phyloP scores from a whole-genome alignment of 345 rosid genomes.

The Hevea brasiliensis region DNA sequence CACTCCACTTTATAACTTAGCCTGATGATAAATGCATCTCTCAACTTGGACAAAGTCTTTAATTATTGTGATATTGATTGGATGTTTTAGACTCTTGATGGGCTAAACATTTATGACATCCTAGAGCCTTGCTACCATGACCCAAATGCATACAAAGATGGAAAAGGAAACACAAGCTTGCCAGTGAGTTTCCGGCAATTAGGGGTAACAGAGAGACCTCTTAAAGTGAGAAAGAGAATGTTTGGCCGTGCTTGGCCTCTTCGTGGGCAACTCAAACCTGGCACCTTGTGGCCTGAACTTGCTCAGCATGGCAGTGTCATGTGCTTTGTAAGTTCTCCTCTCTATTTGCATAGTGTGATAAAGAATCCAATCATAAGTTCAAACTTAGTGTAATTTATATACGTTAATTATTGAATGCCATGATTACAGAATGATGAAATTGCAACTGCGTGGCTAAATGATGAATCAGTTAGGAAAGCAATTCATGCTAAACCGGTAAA shows the following conservation, averaged over 20 bases:
- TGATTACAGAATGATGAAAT: slow-evolving; percentile 44
- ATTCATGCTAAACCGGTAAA: slow-evolving; percentile 53
- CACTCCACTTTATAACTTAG: not conserved
- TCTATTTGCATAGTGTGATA: too few species aligned
- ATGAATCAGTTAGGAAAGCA: slow-evolving; percentile 46
- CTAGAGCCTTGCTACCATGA: slow-evolving; percentile 52
- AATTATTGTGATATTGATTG: not conserved
- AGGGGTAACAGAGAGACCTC: slow-evolving; percentile 36
- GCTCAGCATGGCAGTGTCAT: slow-evolving; percentile 12
- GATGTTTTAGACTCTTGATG: slow-evolving; percentile 28
- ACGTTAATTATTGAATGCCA: too few species aligned
- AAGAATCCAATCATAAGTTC: too few species aligned
- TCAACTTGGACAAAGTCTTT: not conserved
- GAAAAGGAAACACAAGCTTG: slow-evolving; percentile 23
- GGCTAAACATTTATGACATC: slow-evolving; percentile 43
- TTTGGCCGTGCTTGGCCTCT: slow-evolving; percentile 53
- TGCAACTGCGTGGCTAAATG: slow-evolving; percentile 48
- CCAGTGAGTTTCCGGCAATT: slow-evolving; percentile 41
- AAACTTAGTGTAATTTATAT: too few species aligned
- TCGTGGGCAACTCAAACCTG: slow-evolving; percentile 21
- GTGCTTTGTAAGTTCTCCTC: slow-evolving; percentile 33
- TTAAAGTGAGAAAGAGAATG: slow-evolving; percentile 40
- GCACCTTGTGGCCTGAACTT: slow-evolving; percentile 37
- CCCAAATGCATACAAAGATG: slow-evolving; percentile 18
- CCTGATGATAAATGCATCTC: not conserved